Conservation (phyloP, 2,329 filamentous ascomycete species). For the Aspergillus sp. region DNA sequence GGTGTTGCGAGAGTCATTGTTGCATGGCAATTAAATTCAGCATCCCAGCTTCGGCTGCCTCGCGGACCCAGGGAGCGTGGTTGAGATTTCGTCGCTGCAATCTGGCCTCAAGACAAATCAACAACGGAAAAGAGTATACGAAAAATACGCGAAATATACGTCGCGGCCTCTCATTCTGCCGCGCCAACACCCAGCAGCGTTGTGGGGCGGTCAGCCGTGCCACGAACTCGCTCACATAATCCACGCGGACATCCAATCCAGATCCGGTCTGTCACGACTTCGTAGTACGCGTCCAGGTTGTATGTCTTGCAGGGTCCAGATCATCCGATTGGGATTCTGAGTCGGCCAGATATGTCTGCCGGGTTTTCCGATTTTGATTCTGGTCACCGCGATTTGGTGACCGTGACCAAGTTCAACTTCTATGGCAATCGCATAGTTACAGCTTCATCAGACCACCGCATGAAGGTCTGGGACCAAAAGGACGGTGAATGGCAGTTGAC, state of each 20-base stretch:
- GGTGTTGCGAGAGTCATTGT: conserved; percentile 32
- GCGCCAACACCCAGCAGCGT: background rate
- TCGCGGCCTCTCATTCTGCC: background rate
- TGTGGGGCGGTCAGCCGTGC: too few relatives aligned
- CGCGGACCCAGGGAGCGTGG: background rate
- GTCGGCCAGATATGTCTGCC: conserved; percentile 33
- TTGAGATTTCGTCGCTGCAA: conserved; percentile 21
- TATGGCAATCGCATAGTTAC: conserved; percentile 91
- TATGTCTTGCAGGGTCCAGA: conserved; percentile 9
- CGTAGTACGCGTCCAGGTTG: conserved; percentile 7
- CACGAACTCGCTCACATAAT: background rate
- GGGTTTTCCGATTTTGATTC: conserved; percentile 46
- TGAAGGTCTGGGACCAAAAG: conserved; percentile 82
- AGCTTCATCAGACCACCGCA: conserved; percentile 86
- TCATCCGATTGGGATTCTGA: conserved; percentile 16
- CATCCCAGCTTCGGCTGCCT: background rate
- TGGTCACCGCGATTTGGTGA: conserved; percentile 64
- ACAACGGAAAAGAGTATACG: conserved; percentile 4
- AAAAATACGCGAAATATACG: background rate
- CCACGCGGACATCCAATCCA: conserved; percentile 3
- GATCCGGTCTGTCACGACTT: background rate
- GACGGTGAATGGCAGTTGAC: conserved; percentile 75
- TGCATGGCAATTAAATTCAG: background rate
- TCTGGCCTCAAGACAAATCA: conserved; percentile 29
- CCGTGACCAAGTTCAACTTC: conserved; percentile 84